A percentile compares a stretch with the other conserved stretches of the same genome.
Conservation (phyloP, 2,329 filamentous ascomycete species). For the Sordariomycetes sp. region DNA sequence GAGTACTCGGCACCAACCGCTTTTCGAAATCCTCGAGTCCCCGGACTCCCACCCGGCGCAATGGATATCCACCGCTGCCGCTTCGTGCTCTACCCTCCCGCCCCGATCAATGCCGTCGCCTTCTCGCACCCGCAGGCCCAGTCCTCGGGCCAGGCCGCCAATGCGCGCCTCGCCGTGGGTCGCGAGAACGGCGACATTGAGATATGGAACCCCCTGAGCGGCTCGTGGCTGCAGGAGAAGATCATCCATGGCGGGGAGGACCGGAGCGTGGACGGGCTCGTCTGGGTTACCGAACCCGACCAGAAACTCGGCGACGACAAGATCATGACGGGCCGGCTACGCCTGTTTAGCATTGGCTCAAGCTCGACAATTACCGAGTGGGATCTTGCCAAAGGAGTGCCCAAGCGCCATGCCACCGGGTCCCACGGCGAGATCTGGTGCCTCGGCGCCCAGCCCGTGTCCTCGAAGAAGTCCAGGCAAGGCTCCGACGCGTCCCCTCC, state of each 20-base stretch:
- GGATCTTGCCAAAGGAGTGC: conserved; percentile 72
- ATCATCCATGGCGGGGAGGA: conserved; percentile 76
- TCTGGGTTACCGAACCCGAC: conserved; percentile 81
- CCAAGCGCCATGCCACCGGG: conserved; percentile 74
- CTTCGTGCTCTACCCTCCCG: conserved; percentile 86
- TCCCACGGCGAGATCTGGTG: conserved; percentile 98
- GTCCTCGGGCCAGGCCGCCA: conserved; percentile 36
- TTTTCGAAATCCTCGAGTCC: neutral
- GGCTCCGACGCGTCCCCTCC: conserved; percentile 12
- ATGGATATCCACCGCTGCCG: conserved; percentile 98
- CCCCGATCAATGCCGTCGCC: conserved; percentile 86
- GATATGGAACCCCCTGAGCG: conserved; percentile 84
- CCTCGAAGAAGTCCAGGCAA: conserved; percentile 17
- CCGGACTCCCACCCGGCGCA: neutral
- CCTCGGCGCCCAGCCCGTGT: conserved; percentile 71
- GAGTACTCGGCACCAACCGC: neutral
- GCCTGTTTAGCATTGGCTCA: conserved; percentile 93
- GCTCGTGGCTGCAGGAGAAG: conserved; percentile 81
- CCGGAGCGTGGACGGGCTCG: conserved; percentile 79
- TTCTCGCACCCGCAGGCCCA: conserved; percentile 65
- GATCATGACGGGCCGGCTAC: conserved; percentile 57
- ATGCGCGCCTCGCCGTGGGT: conserved; percentile 74
- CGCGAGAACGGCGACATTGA: conserved; percentile 94
- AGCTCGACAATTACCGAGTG: conserved; percentile 90
- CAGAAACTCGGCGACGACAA: conserved; percentile 54